A percentile compares a stretch with the other conserved stretches of the same genome.
phyloP scores from a whole-genome alignment of 495 filamentous ascomycete species.

The Penicillium waksmanii region DNA sequence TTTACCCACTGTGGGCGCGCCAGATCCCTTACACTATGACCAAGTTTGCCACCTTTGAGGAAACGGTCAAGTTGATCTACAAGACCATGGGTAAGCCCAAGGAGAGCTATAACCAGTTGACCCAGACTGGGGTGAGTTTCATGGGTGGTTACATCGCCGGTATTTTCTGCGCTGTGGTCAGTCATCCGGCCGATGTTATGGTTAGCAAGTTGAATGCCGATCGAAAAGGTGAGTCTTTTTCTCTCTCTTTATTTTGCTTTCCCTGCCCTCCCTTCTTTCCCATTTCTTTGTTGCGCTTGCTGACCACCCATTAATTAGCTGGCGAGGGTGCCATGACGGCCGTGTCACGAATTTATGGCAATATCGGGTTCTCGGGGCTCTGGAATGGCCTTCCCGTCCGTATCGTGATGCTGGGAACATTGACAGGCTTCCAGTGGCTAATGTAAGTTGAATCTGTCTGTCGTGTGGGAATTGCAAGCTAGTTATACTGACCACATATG shows the following conservation, averaged over 20 bases:
- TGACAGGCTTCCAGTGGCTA: constrained; percentile 77
- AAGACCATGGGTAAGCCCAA: constrained; percentile 65
- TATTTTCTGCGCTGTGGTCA: constrained; percentile 68
- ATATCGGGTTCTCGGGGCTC: constrained; percentile 69
- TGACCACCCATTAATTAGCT: constrained; percentile 40
- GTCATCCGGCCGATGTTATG: constrained; percentile 72
- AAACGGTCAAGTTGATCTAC: constrained; percentile 67
- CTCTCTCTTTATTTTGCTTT: background rate
- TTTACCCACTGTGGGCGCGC: constrained; percentile 71
- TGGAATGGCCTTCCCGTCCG: constrained; percentile 72
- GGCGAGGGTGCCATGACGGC: constrained; percentile 66
- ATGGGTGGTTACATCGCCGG: constrained; percentile 73
- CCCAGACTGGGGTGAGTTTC: constrained; percentile 73
- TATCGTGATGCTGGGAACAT: constrained; percentile 66
- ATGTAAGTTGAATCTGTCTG: constrained; percentile 48
- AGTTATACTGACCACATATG: constrained; percentile 15
- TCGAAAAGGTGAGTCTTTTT: constrained; percentile 54
- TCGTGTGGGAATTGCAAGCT: too few species aligned
- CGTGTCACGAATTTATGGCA: constrained; percentile 68
- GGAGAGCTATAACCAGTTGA: constrained; percentile 60
- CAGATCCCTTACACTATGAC: constrained; percentile 80
- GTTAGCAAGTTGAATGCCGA: constrained; percentile 72
- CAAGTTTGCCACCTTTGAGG: constrained; percentile 77
- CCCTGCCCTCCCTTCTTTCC: background rate
- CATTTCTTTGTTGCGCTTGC: background rate